Evolutionary conservation across 805 yeast species (phyloP).

Genomic region (Saccharomycopsis capsularis): DNA sequence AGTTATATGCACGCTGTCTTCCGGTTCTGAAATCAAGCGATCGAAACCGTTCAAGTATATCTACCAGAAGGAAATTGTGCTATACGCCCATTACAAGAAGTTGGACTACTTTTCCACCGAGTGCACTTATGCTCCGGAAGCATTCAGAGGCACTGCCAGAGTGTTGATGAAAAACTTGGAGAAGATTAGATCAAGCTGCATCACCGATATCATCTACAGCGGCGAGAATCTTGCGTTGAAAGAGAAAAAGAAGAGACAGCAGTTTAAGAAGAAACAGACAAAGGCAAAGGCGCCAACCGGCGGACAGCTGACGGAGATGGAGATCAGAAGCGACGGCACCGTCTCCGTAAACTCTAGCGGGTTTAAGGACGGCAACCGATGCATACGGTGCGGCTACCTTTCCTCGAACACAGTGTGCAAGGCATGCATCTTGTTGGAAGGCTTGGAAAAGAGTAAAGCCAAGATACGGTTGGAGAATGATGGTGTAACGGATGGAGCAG

Average conservation of each 20-base stretch:
- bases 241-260: constrained; percentile 37
- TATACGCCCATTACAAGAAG: constrained; percentile 94
- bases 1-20: constrained; percentile 70
- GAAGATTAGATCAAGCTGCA: constrained; percentile 84
- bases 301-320: constrained; percentile 33
- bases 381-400: constrained; percentile 86
- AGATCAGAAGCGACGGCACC: constrained; percentile 57
- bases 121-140: constrained; percentile 97
- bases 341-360: constrained; percentile 37
- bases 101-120: constrained; percentile 95
- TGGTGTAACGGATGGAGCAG: constrained; percentile 50
- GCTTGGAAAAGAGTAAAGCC: constrained; percentile 71
- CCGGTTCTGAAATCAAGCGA: constrained; percentile 82
- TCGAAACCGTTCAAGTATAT: constrained; percentile 94
- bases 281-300: constrained; percentile 20
- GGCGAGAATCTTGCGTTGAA: constrained; percentile 79
- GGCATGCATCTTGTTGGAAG: constrained; percentile 84
- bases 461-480: constrained; percentile 51
- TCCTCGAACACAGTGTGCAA: constrained; percentile 86
- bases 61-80: constrained; percentile 93
- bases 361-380: constrained; percentile 60
- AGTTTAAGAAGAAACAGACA: constrained; percentile 30
- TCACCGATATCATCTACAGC: constrained; percentile 87
- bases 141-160: constrained; percentile 96
- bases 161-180: constrained; percentile 86